Evolutionary conservation across 495 filamentous ascomycete species (phyloP).

Genomic region (Lasiosphaeria miniovina): DNA sequence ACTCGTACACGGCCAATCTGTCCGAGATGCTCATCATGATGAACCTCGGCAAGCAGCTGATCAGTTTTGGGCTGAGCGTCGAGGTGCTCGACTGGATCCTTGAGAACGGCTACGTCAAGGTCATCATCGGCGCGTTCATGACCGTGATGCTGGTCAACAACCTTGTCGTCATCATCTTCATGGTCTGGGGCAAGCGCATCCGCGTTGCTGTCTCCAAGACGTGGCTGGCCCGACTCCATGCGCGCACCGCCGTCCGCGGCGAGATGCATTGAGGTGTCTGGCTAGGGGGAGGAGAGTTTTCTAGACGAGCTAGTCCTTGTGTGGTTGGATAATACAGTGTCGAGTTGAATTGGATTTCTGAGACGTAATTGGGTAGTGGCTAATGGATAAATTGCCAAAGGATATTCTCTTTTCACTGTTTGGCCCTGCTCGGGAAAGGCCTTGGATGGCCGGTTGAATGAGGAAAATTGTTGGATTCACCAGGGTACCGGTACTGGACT

Average conservation of each 20-base stretch:
- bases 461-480: too few relatives aligned
- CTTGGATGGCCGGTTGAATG: too few relatives aligned
- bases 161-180: slow-evolving; percentile 35
- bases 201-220: slow-evolving; percentile 28
- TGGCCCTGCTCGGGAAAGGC: too few relatives aligned
- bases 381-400: too few relatives aligned
- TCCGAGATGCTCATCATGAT: slow-evolving; percentile 60
- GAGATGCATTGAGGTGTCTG: slow-evolving; percentile 12
- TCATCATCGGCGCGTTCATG: slow-evolving; percentile 34
- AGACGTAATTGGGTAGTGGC: too few relatives aligned
- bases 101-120: slow-evolving; percentile 29
- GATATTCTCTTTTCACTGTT: too few relatives aligned
- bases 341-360: too few relatives aligned
- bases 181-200: slow-evolving; percentile 37
- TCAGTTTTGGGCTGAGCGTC: slow-evolving; percentile 39
- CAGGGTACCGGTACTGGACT: too few relatives aligned
- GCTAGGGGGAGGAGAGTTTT: too few relatives aligned
- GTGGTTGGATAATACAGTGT: too few relatives aligned
- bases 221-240: slow-evolving; percentile 34
- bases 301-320: too few relatives aligned
- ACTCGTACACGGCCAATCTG: slow-evolving; percentile 61
- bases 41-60: slow-evolving; percentile 60
- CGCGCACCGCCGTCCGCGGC: slow-evolving; percentile 9
- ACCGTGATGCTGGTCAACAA: slow-evolving; percentile 33
- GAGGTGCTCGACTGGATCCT: slow-evolving; percentile 38